Evolutionary conservation across 257 asterid genomes (phyloP), one percentile per base, ranked within the genome.

Genomic region (Solanum piurae): DNA sequence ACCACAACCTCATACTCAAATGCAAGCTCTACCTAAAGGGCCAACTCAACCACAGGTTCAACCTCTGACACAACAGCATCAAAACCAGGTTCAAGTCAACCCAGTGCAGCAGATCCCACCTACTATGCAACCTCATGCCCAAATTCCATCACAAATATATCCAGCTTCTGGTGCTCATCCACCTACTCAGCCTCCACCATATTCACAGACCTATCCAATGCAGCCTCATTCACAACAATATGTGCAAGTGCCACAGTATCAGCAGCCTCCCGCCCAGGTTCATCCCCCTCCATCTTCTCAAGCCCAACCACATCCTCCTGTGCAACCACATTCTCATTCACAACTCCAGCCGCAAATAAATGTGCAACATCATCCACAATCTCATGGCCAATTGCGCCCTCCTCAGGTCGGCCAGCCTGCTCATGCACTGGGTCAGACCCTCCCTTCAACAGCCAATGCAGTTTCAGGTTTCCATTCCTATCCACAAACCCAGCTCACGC

Each of bases 381-480:
- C 94, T 87, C 92, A 82, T 49, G 86, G 44, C 86, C 95, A 88
- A 62, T 29, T 85, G 34, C 93, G 85, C 87, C 95, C 95, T 87
- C 90, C 93, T 83, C 96, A 90, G 40, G 87, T 91, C 46, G 90
- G 89, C 89, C 96, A 96, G 88, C 91, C 96, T 83, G 38, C 90
- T 14, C 88, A 84, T 88, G 40, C 84, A 40, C 92, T 69, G 91
- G 91, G 91, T 6, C 98, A 89, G 86, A 88, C 88, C 86, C 90
- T 89, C 71, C 95, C 90, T 87, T 89, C 91, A 58, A 74, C 93
- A 68, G 93, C 86, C 79, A 91, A 92, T 88, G 90, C 94, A 31
- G 94, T 91, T 85, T 90, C 93, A 25, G 96, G 96, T 38, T 93
- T 92, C 91, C 94, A 93, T 72, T 91, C 99, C 69, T 94, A 93